Base-by-base conservation (phyloP, 768 basidiomycete genomes). In the Mycena floridula region DNA sequence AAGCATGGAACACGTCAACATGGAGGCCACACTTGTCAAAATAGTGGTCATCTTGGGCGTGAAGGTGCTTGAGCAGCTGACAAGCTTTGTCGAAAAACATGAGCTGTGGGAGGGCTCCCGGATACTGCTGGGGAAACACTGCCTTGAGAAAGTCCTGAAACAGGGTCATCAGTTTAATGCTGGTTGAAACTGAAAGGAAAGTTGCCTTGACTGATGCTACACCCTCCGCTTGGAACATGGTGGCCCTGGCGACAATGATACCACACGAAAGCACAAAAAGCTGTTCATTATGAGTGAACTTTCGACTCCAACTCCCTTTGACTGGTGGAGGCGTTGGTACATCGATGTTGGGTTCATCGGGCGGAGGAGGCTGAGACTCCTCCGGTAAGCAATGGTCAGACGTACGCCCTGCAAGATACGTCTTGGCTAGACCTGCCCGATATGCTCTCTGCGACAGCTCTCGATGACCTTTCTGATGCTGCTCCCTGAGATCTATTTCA, bases 51-150 rank as follows among this genome's bases (percentile, higher is more conserved):
- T 40, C 26, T 13, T 25, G 40, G 30, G 25, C 22, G 18, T 37
- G 37, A 37, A 49, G 43, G 35, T 53, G 50, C 21, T 43, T 43
- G 20, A 27, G 36, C 15, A 56, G 43, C 8, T 53, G 51, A 46
- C 54, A 54, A n/a, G 51, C 51, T 39, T 59, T 57, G 44, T 59
- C 57, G 44, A 50, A 51, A 37, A 53, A 48, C 8, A 55, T 37
- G 35, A 43, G 44, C 26, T 43, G 35, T 24, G 53, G 55, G 21
- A 50, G 42, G 2, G 46, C 49, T 21, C 37, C 37, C 7, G 37
- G 25, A 21, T 38, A 40, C 26, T 36, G 16, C 22, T 16, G 9
- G 37, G 50, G 52, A 42, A 54, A 54, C 15, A 49, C 28, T 12
- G 23, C 40, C 39, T 54, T 54, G 12, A 46, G 43, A 42, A 51